These are phyloP conservation scores for Coemansia sp. DNA, from an alignment of 192 early-diverging fungal genomes.

Conservation along the genomic window DNA sequence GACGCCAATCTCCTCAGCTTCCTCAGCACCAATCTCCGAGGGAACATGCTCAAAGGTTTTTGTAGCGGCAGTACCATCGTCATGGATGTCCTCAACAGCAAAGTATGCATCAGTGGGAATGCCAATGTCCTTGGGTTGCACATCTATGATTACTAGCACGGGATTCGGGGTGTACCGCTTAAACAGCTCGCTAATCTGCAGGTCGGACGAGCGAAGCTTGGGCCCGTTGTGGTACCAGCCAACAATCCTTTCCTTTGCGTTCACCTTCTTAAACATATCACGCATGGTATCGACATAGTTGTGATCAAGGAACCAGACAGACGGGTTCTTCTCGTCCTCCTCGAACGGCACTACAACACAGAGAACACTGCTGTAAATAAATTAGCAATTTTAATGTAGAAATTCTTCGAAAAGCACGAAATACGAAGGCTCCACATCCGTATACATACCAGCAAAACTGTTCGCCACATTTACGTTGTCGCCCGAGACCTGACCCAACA, in stretches of 20 bases:
- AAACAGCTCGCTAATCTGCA: conserved; percentile 98
- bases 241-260: conserved; percentile 92
- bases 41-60: conserved; percentile 97
- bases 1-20: conserved; percentile 99
- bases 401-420: no score
- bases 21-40: conserved; percentile 95
- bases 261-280: conserved; percentile 99
- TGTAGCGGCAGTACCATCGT: conserved; percentile 96
- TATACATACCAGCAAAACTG: conserved; percentile 87
- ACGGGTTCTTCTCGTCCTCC: conserved; percentile 97
- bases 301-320: conserved; percentile 99
- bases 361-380: not conserved
- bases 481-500: conserved; percentile 87
- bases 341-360: conserved; percentile 88
- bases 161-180: conserved; percentile 94
- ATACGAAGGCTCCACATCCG: not conserved
- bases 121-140: conserved; percentile 88
- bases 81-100: conserved; percentile 96
- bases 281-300: conserved; percentile 99
- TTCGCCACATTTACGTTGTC: conserved; percentile 94
- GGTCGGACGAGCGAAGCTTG: conserved; percentile 91
- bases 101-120: conserved; percentile 98
- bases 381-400: no score
- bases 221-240: conserved; percentile 99
- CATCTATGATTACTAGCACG: conserved; percentile 95